Evolutionary conservation across 768 basidiomycete species (phyloP), one percentile per base, ranked within the genome.

Genomic region (Bullera alba): DNA sequence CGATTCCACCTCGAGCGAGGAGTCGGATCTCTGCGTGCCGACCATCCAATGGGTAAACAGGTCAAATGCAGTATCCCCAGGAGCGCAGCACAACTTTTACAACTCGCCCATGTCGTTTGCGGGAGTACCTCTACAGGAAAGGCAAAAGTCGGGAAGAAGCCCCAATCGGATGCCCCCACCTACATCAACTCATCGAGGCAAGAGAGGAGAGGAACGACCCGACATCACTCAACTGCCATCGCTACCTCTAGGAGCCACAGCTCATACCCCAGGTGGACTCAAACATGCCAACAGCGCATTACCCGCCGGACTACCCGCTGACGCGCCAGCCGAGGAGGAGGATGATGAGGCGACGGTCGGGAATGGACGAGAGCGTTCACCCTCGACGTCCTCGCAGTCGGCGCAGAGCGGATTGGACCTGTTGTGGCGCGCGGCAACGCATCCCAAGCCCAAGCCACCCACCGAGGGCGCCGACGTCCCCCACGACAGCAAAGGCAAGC

Each of bases 341-440:
- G 66, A 68, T 38, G 66, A 68, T 41, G 60, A 60, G 27, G 50
- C 44, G 27, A 68, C 66, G 0, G 61, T 68, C 16, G 66, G 66
- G 3, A 63, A 68, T n/a, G 60, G 51, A 16, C 41, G 58, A 23
- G 60, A 60, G 26, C 46, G 58, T 36, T 56, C 52, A 17, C 61
- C 63, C 15, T 57, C 56, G 5, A 59, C 63, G 12, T 65, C 63
- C 1, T 60, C 58, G 0, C 60, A 61, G 27, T 67, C 65, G 22
- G 60, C 60, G 22, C 60, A 61, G 27, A 58, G 56, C 37, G 63
- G 61, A n/a, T 38, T 68, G 10, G 65, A 67, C 28, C 44, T 67
- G 0, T 38, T 67, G 10, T 59, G 56, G 51, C 44, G 55, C 43
- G 65, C 65, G 22, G 59, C 54, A 0, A 34, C 45, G 2, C 56